phyloP scores from a whole-genome alignment of 345 rosid species.

The Turnera subulata region DNA sequence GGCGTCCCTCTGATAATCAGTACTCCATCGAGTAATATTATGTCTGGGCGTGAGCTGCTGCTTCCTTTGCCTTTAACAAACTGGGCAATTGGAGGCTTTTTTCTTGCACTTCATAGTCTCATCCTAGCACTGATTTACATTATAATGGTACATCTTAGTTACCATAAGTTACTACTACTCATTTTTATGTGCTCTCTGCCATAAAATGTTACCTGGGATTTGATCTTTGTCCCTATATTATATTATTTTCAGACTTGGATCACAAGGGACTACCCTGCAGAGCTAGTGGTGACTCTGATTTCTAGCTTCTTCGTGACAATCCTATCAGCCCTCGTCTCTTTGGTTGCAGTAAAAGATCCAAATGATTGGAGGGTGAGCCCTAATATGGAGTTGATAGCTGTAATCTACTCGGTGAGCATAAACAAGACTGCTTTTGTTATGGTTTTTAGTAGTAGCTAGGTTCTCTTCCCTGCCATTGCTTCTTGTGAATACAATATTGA shows the following conservation, averaged over 20 bases:
- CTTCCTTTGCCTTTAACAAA: background rate
- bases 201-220: too few species aligned
- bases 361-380: slow-evolving; percentile 17
- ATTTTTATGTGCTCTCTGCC: too few species aligned
- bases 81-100: slow-evolving; percentile 33
- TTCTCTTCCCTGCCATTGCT: too few species aligned
- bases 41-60: too few species aligned
- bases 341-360: slow-evolving; percentile 21
- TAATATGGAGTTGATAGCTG: slow-evolving; percentile 12
- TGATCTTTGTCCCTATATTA: too few species aligned
- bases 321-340: slow-evolving; percentile 20
- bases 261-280: slow-evolving; percentile 12
- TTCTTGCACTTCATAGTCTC: slow-evolving; percentile 9
- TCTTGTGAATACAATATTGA: too few species aligned
- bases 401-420: slow-evolving; percentile 14
- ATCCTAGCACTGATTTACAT: slow-evolving; percentile 1
- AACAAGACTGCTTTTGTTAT: too few species aligned
- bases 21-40: background rate
- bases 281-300: slow-evolving; percentile 3
- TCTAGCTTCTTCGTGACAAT: slow-evolving; percentile 18
- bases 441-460: too few species aligned
- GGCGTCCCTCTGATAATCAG: slow-evolving; percentile 8
- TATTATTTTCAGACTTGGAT: slow-evolving; percentile 15
- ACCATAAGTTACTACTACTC: too few species aligned
- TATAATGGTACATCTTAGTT: slow-evolving; percentile 23